Base-by-base conservation (phyloP, 495 filamentous ascomycete genomes). In the Xylaria venustula region DNA sequence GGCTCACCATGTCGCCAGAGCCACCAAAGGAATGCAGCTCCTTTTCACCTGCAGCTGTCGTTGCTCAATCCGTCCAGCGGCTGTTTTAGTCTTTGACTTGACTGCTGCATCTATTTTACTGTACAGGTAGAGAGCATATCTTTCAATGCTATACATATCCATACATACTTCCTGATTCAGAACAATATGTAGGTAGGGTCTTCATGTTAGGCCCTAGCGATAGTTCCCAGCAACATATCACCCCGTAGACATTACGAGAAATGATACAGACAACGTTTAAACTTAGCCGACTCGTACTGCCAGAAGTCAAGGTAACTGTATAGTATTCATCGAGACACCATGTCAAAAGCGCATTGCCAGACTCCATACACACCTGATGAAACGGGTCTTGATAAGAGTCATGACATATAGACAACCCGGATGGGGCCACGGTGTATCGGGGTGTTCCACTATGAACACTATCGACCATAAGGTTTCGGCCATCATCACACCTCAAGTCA, bases 1-100 rank as follows among this genome's bases (percentile, higher is more conserved):
- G 67, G 67, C 25, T 48, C 57, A 44, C 58, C 44, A 26, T 64
- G 54, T 62, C 64, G 65, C 63, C 64, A 71, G 62, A 62, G 44
- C 25, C 54, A 50, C 37, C 14, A 40, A 40, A 40, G 37, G 37
- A 40, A 54, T 64, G 61, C 61, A 64, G 12, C 54, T 64, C 56
- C 48, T 62, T 60, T 58, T 44, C 36, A 34, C 23, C 58, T 60
- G 52, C 54, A 61, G 51, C 45, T 7, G 8, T 34, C 32, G 36
- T 42, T 42, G 30, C 42, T 54, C 14, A 25, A 25, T 51, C 62
- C 36, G 58, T 14, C 54, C 55, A 20, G 23, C 41, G 46, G 7
- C 40, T 28, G 37, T 32, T 32, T 62, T 58, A n/a, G 48, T 62
- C 48, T 53, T 48, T 48, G 22, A 3, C 26, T 11, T 25, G 26